phyloP scores from a whole-genome alignment of 495 filamentous ascomycete species.

The Haplographium delicatum region DNA sequence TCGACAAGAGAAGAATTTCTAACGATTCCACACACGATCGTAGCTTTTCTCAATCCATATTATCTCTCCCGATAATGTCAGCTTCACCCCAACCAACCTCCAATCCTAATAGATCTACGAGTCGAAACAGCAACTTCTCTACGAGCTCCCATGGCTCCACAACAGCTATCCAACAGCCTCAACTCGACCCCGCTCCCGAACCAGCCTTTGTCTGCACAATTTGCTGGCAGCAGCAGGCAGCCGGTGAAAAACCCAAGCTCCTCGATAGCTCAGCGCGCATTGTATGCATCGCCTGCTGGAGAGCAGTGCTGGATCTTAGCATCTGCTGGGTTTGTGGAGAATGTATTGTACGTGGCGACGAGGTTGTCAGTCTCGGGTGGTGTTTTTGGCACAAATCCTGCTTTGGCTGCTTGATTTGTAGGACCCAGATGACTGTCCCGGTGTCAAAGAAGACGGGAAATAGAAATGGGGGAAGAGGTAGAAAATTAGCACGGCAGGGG shows the following conservation, averaged over 20 bases:
- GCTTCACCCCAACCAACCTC: neutral
- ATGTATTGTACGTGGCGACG: slow-evolving; percentile 36
- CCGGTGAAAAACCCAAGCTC: slow-evolving; percentile 24
- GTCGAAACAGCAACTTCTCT: neutral
- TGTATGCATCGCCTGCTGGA: slow-evolving; percentile 36
- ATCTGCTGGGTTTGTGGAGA: slow-evolving; percentile 48
- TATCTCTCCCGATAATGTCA: neutral
- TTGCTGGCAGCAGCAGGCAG: slow-evolving; percentile 32
- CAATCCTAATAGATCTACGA: no score
- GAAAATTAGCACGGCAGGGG: slow-evolving; percentile 30
- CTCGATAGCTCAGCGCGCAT: slow-evolving; percentile 31
- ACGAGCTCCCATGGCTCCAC: neutral
- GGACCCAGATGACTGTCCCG: slow-evolving; percentile 16
- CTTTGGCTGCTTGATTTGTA: slow-evolving; percentile 43
- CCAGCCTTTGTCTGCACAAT: slow-evolving; percentile 43
- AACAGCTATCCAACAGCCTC: neutral
- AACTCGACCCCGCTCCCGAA: neutral
- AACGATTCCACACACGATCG: neutral
- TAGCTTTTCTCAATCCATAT: neutral
- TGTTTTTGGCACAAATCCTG: slow-evolving; percentile 45
- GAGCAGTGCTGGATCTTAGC: slow-evolving; percentile 34
- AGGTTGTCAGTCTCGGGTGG: slow-evolving; percentile 42
- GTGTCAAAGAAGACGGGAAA: neutral
- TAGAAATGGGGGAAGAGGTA: slow-evolving; percentile 4
- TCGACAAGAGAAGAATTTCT: neutral